phyloP scores from a whole-genome alignment of 345 rosid species.

The Rhizophora mangle region DNA sequence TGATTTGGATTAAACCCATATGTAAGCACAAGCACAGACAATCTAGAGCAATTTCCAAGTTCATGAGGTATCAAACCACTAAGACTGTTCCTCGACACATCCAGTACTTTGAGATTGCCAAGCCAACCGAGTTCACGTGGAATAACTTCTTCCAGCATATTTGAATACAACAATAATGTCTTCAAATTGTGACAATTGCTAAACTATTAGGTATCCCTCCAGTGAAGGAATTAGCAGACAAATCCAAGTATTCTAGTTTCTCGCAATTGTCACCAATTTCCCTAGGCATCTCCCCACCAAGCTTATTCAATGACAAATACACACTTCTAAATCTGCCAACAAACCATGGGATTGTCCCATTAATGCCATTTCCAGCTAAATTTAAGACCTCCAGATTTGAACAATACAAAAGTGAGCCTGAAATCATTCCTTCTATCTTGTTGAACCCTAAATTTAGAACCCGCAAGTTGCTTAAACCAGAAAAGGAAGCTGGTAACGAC shows the following conservation, averaged over 20 bases:
- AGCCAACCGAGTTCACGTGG: slow-evolving; percentile 32
- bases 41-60: slow-evolving; percentile 29
- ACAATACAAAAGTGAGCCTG: slow-evolving; percentile 15
- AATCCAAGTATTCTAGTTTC: background rate
- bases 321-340: slow-evolving; percentile 27
- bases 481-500: slow-evolving; percentile 18
- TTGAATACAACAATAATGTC: slow-evolving; percentile 34
- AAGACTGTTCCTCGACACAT: slow-evolving; percentile 31
- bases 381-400: slow-evolving; percentile 26
- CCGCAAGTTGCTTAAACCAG: slow-evolving; percentile 22
- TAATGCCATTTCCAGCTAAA: slow-evolving; percentile 32
- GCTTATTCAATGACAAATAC: slow-evolving; percentile 35
- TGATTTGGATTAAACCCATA: slow-evolving; percentile 24
- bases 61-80: slow-evolving; percentile 28
- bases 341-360: slow-evolving; percentile 23
- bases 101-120: slow-evolving; percentile 25
- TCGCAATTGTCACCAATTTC: slow-evolving; percentile 13
- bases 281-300: slow-evolving; percentile 28
- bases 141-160: slow-evolving; percentile 25
- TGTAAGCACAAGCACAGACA: slow-evolving; percentile 36
- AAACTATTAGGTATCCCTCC: background rate
- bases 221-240: background rate
- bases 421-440: slow-evolving; percentile 27
- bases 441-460: slow-evolving; percentile 40
- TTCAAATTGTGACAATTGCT: background rate